Evolutionary conservation across 192 early-diverging fungal genomes (phyloP).

Genomic region (Anaeromyces robustus): DNA sequence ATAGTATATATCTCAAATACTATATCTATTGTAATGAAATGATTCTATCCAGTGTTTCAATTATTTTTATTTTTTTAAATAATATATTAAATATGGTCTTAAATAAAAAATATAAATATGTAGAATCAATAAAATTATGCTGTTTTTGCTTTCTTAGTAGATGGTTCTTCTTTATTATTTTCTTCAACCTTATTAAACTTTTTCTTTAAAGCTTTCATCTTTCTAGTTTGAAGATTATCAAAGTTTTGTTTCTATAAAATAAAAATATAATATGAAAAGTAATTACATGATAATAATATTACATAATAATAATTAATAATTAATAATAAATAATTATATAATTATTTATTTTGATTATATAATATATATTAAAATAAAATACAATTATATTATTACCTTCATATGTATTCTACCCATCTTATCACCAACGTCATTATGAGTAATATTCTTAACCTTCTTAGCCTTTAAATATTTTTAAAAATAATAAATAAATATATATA

Average conservation of each 20-base stretch:
- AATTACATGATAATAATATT: too few species aligned
- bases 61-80: too few species aligned
- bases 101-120: too few species aligned
- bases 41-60: too few species aligned
- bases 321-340: too few species aligned
- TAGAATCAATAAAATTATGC: background rate
- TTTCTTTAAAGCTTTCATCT: slow-evolving; percentile 93
- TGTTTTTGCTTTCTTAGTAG: background rate
- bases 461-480: slow-evolving; percentile 29
- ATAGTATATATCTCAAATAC: too few species aligned
- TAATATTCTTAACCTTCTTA: slow-evolving; percentile 87
- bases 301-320: too few species aligned
- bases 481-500: slow-evolving; percentile 1
- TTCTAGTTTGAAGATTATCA: slow-evolving; percentile 84
- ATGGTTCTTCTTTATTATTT: slow-evolving; percentile 6
- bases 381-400: slow-evolving; percentile 14
- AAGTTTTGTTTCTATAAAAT: slow-evolving; percentile 55
- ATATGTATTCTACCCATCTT: slow-evolving; percentile 81
- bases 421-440: slow-evolving; percentile 77
- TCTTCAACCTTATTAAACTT: slow-evolving; percentile 20
- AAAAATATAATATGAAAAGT: too few species aligned
- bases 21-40: too few species aligned
- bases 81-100: too few species aligned
- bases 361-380: too few species aligned
- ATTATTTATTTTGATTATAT: too few species aligned